Evolutionary conservation across 2,329 filamentous ascomycete species (phyloP), one percentile per base, ranked within the genome.

Genomic region (Trichoderma sp.): DNA sequence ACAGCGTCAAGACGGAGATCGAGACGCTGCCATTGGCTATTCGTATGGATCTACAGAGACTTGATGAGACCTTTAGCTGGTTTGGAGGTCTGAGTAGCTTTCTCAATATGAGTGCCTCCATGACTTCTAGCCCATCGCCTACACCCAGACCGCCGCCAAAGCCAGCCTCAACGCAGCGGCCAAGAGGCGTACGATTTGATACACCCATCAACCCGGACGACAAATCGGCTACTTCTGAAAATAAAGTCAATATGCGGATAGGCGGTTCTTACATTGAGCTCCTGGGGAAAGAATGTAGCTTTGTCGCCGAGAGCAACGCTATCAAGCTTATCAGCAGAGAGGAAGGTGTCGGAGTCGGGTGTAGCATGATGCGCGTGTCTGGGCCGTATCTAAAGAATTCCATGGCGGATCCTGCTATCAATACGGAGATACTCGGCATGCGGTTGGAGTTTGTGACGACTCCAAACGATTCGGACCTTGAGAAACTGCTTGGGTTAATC

Each of bases 31-130:
- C 95, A 6, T 80, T 98, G 2, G 88, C 91, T 72, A 80, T 97
- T 11, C 88, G 90, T 71, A 82, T 98, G 53, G 93, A 98, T 78
- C 83, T 98, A 17, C 91, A 92, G 74, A 88, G 89, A 70, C 83
- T 98, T 26, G 96, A 98, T 76, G 94, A 97, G 76, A 93, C 93
- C 0, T 90, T 98, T 72, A 89, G 90, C 70, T 94, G 93, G 86
- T 95, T 98, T 81, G 96, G 96, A 43, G 96, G 96, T 0, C 84
- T 99, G 57, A 97, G 95, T 79, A 94, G 94, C 74, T 92, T 99
- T 67, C 84, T 99, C 57, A 97, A 96, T 76, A 88, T 98, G 79
- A 93, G 94, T 73, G 92, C 88, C 72, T 97, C 95, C 0, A 92
- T 97, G 74, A 89, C 91, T 12, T 94, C 93, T 1, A 92, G 88